Percentiles rank a stretch among this genome's conserved stretches.
phyloP scores from a whole-genome alignment of 2,329 filamentous ascomycete species.

The Tolypocladium sp. region DNA sequence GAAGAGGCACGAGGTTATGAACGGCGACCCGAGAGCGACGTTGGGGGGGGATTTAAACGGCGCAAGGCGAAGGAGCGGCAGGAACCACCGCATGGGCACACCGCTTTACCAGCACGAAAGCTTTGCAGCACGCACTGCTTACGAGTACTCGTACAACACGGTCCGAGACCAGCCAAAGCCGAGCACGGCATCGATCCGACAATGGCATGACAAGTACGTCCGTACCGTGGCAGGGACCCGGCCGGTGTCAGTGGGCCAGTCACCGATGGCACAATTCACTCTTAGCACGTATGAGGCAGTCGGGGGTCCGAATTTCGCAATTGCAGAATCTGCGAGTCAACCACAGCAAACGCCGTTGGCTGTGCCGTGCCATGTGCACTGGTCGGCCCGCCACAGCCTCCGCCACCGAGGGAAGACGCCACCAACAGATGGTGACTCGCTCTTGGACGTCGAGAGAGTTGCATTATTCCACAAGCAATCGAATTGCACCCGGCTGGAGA shows the following conservation, averaged over 20 bases:
- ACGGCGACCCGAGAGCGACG: not conserved
- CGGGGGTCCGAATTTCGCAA: constrained; percentile 9
- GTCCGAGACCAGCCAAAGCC: not conserved
- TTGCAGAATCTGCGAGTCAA: constrained; percentile 5
- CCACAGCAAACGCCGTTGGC: not conserved
- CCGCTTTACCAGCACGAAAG: not conserved
- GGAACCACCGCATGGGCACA: not conserved
- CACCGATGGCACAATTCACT: not conserved
- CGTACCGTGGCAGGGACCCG: not conserved
- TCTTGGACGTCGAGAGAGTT: too few species aligned
- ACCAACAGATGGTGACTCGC: not conserved
- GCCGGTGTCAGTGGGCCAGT: constrained; percentile 4
- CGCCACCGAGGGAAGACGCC: not conserved
- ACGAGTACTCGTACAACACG: not conserved
- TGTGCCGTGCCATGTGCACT: constrained; percentile 1
- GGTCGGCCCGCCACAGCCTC: not conserved
- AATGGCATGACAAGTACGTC: constrained; percentile 1
- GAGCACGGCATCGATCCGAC: constrained; percentile 1
- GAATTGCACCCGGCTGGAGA: too few species aligned
- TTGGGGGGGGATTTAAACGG: not conserved
- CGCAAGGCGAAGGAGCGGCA: not conserved
- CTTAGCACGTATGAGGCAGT: constrained; percentile 5
- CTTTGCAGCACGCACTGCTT: not conserved
- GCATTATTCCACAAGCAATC: too few species aligned
- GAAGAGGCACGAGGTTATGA: not conserved